These are phyloP conservation scores for Citrus inodora DNA, from an alignment of 345 rosid species.

Conservation along the genomic window DNA sequence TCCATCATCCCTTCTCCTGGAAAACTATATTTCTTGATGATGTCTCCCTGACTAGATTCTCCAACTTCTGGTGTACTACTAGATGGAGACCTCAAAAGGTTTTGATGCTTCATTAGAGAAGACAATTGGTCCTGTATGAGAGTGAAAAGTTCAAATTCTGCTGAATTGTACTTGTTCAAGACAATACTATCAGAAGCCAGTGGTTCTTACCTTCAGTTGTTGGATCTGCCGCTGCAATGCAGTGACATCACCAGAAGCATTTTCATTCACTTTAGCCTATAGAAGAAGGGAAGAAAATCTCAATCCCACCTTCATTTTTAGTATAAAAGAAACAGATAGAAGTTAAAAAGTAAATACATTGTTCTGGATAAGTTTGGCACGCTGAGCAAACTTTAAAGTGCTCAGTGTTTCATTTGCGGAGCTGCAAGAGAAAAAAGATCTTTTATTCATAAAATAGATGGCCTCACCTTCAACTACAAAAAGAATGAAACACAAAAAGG, in stretches of 20 bases:
- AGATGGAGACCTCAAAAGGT: constrained; percentile 32
- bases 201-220: constrained; percentile 57
- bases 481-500: background rate
- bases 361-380: constrained; percentile 95
- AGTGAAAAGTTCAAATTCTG: constrained; percentile 18
- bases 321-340: constrained; percentile 5
- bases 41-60: constrained; percentile 28
- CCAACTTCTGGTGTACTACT: constrained; percentile 32
- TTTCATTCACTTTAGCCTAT: constrained; percentile 93
- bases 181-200: background rate
- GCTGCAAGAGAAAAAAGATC: constrained; percentile 40
- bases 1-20: constrained; percentile 27
- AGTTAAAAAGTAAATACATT: constrained; percentile 43
- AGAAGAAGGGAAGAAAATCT: constrained; percentile 20
- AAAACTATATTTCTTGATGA: constrained; percentile 26
- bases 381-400: constrained; percentile 94
- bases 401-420: constrained; percentile 85
- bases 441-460: background rate
- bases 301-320: constrained; percentile 10
- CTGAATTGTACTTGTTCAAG: background rate
- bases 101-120: constrained; percentile 52
- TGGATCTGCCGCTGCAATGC: constrained; percentile 82
- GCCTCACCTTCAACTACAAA: background rate
- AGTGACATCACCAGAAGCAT: constrained; percentile 84
- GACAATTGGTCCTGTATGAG: constrained; percentile 68